A percentile compares a stretch with the other conserved stretches of the same genome.
phyloP scores from a whole-genome alignment of 73 alveolate genomes.

The Stentor roeselii region DNA sequence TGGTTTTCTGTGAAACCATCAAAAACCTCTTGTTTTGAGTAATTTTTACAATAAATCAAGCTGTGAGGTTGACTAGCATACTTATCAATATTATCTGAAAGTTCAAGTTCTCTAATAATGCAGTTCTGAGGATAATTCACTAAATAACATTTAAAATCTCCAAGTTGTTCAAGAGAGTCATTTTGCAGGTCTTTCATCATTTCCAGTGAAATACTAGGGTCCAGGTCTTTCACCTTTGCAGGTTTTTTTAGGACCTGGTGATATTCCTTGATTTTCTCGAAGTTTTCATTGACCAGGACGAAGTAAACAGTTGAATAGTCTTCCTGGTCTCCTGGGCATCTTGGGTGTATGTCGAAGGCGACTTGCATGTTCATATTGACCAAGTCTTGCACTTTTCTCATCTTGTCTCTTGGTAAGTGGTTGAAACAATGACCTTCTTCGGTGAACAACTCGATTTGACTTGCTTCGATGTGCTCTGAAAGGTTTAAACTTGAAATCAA shows the following conservation, averaged over 20 bases:
- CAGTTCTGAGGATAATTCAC: not conserved
- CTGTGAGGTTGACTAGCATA: not conserved
- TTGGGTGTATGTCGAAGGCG: too few relatives aligned
- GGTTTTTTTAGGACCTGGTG: not conserved
- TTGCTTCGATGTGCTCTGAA: too few relatives aligned
- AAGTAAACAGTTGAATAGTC: too few relatives aligned
- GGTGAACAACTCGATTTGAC: too few relatives aligned
- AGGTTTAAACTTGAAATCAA: too few relatives aligned
- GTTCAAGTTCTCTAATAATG: not conserved
- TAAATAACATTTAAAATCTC: too few relatives aligned
- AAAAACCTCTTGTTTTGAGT: not conserved
- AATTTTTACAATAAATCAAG: too few relatives aligned
- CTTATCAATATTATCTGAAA: not conserved
- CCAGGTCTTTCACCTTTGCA: not conserved
- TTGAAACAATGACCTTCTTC: too few relatives aligned
- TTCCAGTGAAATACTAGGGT: not conserved
- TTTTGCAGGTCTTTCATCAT: not conserved
- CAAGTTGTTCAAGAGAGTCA: not conserved
- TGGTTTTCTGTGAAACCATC: not conserved
- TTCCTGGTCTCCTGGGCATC: too few relatives aligned
- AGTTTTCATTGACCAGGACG: not conserved
- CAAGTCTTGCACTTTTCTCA: too few relatives aligned
- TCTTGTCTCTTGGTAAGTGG: too few relatives aligned
- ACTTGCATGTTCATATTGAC: too few relatives aligned
- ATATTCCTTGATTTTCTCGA: not conserved